A percentile compares a stretch with the other conserved stretches of the same genome.
phyloP scores from a whole-genome alignment of 2,329 filamentous ascomycete species.

The Eutypa lata region DNA sequence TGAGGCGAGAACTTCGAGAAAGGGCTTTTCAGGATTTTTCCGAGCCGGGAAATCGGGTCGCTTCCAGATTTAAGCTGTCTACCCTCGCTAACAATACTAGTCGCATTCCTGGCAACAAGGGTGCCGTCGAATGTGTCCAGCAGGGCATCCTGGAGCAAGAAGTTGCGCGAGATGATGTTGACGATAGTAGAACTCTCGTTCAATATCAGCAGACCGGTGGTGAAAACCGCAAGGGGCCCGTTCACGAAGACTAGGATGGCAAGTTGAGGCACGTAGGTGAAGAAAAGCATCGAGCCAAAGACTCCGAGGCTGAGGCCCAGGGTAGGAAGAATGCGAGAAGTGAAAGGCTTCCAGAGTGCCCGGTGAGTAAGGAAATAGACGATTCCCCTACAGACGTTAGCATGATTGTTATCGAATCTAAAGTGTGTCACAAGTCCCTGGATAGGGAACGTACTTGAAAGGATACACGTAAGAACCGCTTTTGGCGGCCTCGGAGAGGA shows the following conservation, averaged over 20 bases:
- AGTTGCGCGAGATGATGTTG: conserved; percentile 60
- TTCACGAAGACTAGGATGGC: conserved; percentile 81
- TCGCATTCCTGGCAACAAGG: conserved; percentile 48
- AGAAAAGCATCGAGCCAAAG: conserved; percentile 77
- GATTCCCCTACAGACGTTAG: conserved; percentile 50
- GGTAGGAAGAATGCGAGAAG: conserved; percentile 56
- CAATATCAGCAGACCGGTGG: conserved; percentile 66
- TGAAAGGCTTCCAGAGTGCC: conserved; percentile 56
- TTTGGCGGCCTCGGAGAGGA: conserved; percentile 66
- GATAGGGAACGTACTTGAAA: conserved; percentile 50
- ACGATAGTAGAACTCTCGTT: conserved; percentile 59
- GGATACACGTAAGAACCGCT: conserved; percentile 86
- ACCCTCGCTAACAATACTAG: conserved; percentile 67
- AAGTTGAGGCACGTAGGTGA: conserved; percentile 83
- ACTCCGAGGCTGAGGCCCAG: conserved; percentile 69
- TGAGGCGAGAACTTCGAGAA: conserved; percentile 56
- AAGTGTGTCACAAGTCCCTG: background rate
- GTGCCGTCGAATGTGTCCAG: conserved; percentile 87
- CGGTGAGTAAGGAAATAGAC: conserved; percentile 56
- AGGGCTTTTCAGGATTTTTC: conserved; percentile 55
- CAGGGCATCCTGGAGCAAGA: conserved; percentile 77
- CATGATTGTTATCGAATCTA: background rate
- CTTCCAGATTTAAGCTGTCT: conserved; percentile 65
- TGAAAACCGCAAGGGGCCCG: conserved; percentile 74
- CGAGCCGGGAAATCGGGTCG: conserved; percentile 55